Base-by-base conservation (phyloP, 2,329 filamentous ascomycete species). In the Alternaria dauci region DNA sequence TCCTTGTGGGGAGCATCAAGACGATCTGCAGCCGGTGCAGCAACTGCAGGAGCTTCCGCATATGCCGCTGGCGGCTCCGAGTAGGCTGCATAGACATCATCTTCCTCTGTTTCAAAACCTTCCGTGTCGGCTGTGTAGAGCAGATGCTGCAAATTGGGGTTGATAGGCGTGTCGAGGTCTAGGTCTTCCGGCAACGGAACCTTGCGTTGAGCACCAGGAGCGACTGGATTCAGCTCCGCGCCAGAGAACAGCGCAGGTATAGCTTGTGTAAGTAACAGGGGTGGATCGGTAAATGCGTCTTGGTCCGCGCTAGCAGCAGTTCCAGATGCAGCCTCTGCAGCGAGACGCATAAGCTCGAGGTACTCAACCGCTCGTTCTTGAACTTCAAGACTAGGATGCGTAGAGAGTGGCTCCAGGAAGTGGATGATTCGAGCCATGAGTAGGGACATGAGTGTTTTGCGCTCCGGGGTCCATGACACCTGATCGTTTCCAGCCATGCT, bases 311-410 rank as follows among this genome's bases (percentile, higher is more conserved):
- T 75, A 23, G 86, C 81, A 11, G 86, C 84, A 62, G 94, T 91
- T 1, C 85, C 88, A 8, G 88, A 86, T 3, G 87, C 87, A 14
- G 94, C 93, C 80, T 99, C 95, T 1, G 89, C 88, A 2, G 92
- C 93, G 44, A 99, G 84, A 59, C 93, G 93, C 71, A 98, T 87
- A 12, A 98, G 84, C 75, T 99, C 95, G 0, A 93, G 86, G 70
- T 97, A 96, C 74, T 97, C 94, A 1, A 97, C 94, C 3, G 94
- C 91, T 58, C 95, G 88, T 78, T 98, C 95, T 79, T 99, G 95
- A 4, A 99, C 93, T 75, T 99, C 95, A 1, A 99, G 84, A 70
- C 89, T 92, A 0, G 94, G 94, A 76, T 98, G 93, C 41, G 89
- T 84, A 0, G 89, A 88, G 16, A 98, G 79, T 1, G 89, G 87